Evolutionary conservation across 139 green algal species (phyloP), one percentile per base, ranked within the genome.

Genomic region (Pleodorina starrii): DNA sequence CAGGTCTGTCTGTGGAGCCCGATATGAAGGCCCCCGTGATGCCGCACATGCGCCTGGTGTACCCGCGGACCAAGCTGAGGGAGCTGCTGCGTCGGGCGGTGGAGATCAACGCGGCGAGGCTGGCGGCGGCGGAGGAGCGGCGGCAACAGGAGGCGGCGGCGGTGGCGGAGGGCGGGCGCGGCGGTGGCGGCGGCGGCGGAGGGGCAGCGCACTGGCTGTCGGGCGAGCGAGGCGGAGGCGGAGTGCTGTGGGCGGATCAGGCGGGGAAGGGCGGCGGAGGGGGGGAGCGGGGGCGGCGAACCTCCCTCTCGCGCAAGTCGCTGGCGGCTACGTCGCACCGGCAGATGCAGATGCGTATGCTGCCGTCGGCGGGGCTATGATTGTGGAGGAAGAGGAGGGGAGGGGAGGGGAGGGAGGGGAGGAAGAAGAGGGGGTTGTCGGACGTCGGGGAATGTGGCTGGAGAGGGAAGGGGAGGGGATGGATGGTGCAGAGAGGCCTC

Each of bases 41-140:
- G 60, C 86, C 86, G 0, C 60, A 50, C 60, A 90, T 90, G 86
- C 86, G 69, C 23, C 32, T 90, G 21, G 9, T 86, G 25, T 81
- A 86, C 32, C 76, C 86, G 14, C 60, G 59, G 3, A 29, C 86
- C 23, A 40, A 54, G 60, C 75, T 90, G 40, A 51, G 73, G 60
- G 73, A 75, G 32, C 66, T 90, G 59, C 86, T 90, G 44, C 74
- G 74, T 14, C 74, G 46, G 27, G 74, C 40, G 2, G 72, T 54
- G 10, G 72, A 80, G 35, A 51, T 80, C 40, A 51, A 80, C 40
- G 16, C n/a, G 40, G 40, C 40, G 19, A 38, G 72, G 25, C 40
- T 80, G 29, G 72, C 72, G 10, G 72, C 40, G 19, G 40, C 40
- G 42, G 40, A 80, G 43, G 40, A 80, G 72, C 72, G 42, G 3